Base-by-base conservation (phyloP, 768 basidiomycete genomes). In the Termitomyces sp. region DNA sequence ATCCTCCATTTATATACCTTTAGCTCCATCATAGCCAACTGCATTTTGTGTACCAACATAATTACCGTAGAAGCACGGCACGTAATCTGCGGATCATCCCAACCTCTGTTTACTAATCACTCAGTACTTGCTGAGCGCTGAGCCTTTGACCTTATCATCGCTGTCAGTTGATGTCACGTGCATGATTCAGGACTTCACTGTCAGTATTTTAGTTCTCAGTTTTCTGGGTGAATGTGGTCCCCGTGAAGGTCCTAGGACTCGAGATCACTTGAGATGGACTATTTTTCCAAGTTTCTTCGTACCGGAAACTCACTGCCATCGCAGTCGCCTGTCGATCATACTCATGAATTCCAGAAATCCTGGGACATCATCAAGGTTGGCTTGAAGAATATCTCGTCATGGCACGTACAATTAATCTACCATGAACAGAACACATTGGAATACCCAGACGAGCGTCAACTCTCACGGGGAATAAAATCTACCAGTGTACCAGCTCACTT, bases 391-490 rank as follows among this genome's bases (percentile, higher is more conserved):
- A 32, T 46, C 11, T n/a, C 19, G 40, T 32, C 35, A 40, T n/a
- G n/a, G n/a, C 31, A 12, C 34, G n/a, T 49, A 48, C 41, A 14
- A 59, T 59, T 68, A 34, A 56, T 57, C 42, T 21, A 23, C 27
- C 19, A 27, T 35, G 41, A 51, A 19, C 62, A 95, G 94, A 83
- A 84, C 62, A 95, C 90, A 5, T 81, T 97, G n/a, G 73, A 82
- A 47, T 80, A 89, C 67, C 94, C 95, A 0, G 93, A 97, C 71
- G 94, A 97, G 74, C 81, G 94, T 40, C 93, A 95, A 69, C 70
- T 97, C 37, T 76, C 83, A 12, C 84, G 81, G 67, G 93, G 95
- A 14, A 95, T 95, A 65, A 74, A 75, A 51, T 84, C 85, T 11
- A 97, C 95, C 3, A 81, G 85, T 68, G 93, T 95, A 0, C 92